These are phyloP conservation scores for Mortierella sp. DNA, from an alignment of 371 early-diverging fungal species.

Conservation along the genomic window DNA sequence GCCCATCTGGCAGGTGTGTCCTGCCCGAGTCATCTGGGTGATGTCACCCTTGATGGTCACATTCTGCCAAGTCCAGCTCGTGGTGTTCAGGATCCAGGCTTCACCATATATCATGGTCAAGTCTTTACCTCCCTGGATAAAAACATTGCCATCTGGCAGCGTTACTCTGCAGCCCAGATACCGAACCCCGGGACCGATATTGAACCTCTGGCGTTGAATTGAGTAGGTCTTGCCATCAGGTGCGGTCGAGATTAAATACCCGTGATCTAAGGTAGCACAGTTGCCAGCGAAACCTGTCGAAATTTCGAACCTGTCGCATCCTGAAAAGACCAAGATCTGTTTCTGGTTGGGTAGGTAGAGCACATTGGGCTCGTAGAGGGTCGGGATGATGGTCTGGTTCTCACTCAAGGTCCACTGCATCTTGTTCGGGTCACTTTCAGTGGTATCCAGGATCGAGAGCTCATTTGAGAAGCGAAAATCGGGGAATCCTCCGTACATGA, in stretches of 20 bases:
- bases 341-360: slow-evolving; percentile 22
- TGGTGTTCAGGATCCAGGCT: slow-evolving; percentile 35
- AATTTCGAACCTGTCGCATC: background rate
- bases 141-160: slow-evolving; percentile 28
- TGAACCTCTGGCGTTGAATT: background rate
- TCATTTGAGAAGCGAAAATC: slow-evolving; percentile 12
- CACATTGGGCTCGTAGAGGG: slow-evolving; percentile 27
- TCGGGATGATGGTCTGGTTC: slow-evolving; percentile 12
- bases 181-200: background rate
- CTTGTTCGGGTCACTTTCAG: background rate
- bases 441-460: slow-evolving; percentile 18
- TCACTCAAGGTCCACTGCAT: slow-evolving; percentile 11
- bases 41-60: slow-evolving; percentile 13
- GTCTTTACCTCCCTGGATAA: slow-evolving; percentile 37
- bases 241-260: slow-evolving; percentile 18
- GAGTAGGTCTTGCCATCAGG: background rate
- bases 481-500: slow-evolving; percentile 29
- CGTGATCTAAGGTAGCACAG: slow-evolving; percentile 9
- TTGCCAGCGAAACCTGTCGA: background rate
- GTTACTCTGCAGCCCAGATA: slow-evolving; percentile 21
- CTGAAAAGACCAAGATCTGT: slow-evolving; percentile 24
- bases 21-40: slow-evolving; percentile 24
- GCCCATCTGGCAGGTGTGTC: slow-evolving; percentile 41
- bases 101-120: slow-evolving; percentile 7
- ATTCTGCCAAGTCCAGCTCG: slow-evolving; percentile 23